These are phyloP conservation scores for Chrysopogon serrulatus DNA, from an alignment of 176 grass and related monocot genomes.

Conservation along the genomic window DNA sequence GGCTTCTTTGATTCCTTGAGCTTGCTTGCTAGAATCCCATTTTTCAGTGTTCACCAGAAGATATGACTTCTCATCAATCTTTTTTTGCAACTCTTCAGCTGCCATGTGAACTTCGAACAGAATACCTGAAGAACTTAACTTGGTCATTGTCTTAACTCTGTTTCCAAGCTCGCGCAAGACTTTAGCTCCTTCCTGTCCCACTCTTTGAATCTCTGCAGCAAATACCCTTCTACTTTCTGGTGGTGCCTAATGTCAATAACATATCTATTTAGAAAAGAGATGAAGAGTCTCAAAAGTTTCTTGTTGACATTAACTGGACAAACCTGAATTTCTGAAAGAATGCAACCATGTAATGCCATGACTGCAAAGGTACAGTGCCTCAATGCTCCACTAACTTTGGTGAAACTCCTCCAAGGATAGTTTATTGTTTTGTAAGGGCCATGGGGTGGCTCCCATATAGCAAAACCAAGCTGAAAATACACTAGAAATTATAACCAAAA, in stretches of 20 bases:
- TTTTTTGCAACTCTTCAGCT: conserved; percentile 80
- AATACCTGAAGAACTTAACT: conserved; percentile 57
- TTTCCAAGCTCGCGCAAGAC: conserved; percentile 67
- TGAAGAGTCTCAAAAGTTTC: background rate
- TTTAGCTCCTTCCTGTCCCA: conserved; percentile 75
- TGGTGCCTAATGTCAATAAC: conserved; percentile 60
- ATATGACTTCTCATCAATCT: conserved; percentile 89
- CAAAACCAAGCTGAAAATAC: conserved; percentile 74
- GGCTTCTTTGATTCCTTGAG: conserved; percentile 44
- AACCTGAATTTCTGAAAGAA: conserved; percentile 99
- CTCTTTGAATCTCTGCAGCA: conserved; percentile 59
- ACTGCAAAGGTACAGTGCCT: conserved; percentile 91
- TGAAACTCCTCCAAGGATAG: conserved; percentile 88
- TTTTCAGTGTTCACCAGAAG: conserved; percentile 86
- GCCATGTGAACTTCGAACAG: conserved; percentile 66
- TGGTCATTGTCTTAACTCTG: conserved; percentile 83
- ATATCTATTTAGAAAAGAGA: conserved; percentile 1
- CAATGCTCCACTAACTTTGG: conserved; percentile 84
- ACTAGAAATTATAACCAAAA: conserved; percentile 19
- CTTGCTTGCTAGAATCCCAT: conserved; percentile 58
- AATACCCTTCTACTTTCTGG: conserved; percentile 81
- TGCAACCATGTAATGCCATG: conserved; percentile 98
- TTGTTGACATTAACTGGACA: background rate
- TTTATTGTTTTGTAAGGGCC: conserved; percentile 72
- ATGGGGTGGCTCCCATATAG: conserved; percentile 96